These are phyloP conservation scores for Nakazawaea ishiwadae DNA, from an alignment of 805 yeast species.

Conservation along the genomic window DNA sequence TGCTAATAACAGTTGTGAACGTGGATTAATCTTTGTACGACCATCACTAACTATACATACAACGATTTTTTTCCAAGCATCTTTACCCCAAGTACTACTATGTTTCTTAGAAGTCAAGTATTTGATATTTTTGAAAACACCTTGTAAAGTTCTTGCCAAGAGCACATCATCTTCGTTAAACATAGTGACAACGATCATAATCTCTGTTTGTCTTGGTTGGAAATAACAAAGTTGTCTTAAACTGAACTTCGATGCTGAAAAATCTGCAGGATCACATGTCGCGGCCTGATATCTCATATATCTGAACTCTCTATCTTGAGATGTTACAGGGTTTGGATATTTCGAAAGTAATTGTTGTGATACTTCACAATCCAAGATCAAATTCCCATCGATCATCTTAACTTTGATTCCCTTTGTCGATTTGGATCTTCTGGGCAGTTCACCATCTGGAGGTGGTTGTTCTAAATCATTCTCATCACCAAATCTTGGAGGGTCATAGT, in stretches of 20 bases:
- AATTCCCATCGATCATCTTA: conserved; percentile 64
- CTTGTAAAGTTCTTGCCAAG: conserved; percentile 81
- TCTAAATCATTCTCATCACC: conserved; percentile 3
- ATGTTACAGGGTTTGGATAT: conserved; percentile 41
- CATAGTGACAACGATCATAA: conserved; percentile 82
- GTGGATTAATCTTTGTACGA: conserved; percentile 72
- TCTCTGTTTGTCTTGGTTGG: conserved; percentile 78
- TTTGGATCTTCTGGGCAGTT: conserved; percentile 8
- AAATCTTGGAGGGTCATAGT: conserved; percentile 9
- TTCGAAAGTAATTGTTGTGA: conserved; percentile 59
- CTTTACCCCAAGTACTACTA: conserved; percentile 86
- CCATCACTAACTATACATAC: conserved; percentile 92
- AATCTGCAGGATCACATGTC: conserved; percentile 84
- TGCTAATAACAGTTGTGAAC: conserved; percentile 75
- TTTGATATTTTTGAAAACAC: conserved; percentile 82
- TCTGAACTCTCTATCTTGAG: conserved; percentile 52
- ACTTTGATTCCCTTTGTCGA: conserved; percentile 25
- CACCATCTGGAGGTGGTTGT: conserved; percentile 9
- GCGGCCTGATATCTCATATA: conserved; percentile 93
- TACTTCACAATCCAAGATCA: conserved; percentile 86
- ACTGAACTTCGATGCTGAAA: conserved; percentile 58
- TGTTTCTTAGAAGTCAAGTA: conserved; percentile 62
- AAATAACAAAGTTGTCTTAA: conserved; percentile 76
- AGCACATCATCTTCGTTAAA: conserved; percentile 85
- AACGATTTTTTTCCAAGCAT: conserved; percentile 91